Evolutionary conservation across 805 yeast species (phyloP).

Genomic region (Cyberlindnera japonica): DNA sequence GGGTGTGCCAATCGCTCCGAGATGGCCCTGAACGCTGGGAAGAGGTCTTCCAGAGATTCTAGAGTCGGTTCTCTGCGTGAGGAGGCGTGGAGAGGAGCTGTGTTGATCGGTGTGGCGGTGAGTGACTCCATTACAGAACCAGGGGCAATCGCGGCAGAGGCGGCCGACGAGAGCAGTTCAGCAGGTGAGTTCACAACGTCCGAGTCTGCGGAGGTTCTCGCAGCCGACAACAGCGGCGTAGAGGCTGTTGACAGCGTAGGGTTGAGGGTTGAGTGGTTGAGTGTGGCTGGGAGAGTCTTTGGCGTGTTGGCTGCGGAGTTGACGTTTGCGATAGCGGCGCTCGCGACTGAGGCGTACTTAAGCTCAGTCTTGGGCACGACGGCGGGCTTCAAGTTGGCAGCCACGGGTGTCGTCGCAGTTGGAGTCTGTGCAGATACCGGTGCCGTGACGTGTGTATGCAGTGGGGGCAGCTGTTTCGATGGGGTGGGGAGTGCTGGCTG

Average conservation of each 20-base stretch:
- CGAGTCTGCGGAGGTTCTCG: too few relatives aligned
- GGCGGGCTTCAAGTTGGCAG: conserved; percentile 47
- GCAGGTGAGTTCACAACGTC: too few relatives aligned
- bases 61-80: not conserved
- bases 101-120: too few relatives aligned
- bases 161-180: too few relatives aligned
- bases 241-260: not conserved
- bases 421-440: conserved; percentile 4
- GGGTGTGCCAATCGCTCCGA: conserved; percentile 47
- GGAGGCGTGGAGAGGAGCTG: not conserved
- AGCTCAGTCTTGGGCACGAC: conserved; percentile 52
- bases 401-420: conserved; percentile 16
- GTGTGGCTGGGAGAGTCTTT: conserved; percentile 11
- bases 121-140: too few relatives aligned
- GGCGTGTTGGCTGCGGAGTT: conserved; percentile 20
- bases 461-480: conserved; percentile 1
- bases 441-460: not conserved
- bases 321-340: conserved; percentile 20
- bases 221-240: too few relatives aligned
- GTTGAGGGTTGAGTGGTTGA: not conserved
- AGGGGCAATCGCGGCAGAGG: not conserved
- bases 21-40: conserved; percentile 29
- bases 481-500: conserved; percentile 8
- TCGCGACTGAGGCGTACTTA: conserved; percentile 49
- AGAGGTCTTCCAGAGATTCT: conserved; percentile 13